Conservation (phyloP, 192 early-diverging fungal genomes). For the Funneliformis geosporum region DNA sequence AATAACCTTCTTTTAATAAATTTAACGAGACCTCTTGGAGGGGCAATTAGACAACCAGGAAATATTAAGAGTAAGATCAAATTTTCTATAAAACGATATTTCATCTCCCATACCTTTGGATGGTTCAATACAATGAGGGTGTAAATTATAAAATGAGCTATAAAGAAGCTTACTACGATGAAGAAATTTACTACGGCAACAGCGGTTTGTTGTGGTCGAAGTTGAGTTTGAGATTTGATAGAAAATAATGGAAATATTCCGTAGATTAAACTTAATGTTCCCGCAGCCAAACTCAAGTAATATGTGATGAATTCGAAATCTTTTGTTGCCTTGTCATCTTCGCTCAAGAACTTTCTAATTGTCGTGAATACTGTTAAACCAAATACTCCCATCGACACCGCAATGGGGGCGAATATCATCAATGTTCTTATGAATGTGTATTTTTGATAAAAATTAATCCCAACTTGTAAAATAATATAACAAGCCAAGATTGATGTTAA, state of each 20-base stretch:
- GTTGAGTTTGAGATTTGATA: neutral
- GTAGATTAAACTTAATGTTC: neutral
- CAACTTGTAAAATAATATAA: conserved; percentile 16
- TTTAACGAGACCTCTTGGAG: conserved; percentile 13
- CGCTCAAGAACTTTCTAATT: neutral
- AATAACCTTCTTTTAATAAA: conserved; percentile 3
- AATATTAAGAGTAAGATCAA: conserved; percentile 8
- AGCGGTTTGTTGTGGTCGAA: conserved; percentile 14
- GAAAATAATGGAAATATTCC: neutral
- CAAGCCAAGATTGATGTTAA: conserved; percentile 6
- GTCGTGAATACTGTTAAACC: neutral
- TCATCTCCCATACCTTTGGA: neutral
- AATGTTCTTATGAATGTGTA: neutral
- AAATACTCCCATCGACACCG: conserved; percentile 4
- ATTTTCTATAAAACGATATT: neutral
- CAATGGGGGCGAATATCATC: neutral
- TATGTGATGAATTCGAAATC: neutral
- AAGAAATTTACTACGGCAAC: neutral
- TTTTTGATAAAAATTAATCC: conserved; percentile 18
- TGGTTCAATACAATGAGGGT: neutral
- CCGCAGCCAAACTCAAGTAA: neutral
- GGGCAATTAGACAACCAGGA: neutral
- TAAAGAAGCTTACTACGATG: neutral
- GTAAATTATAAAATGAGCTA: conserved; percentile 6
- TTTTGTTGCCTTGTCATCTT: neutral